These are phyloP conservation scores for Orbilia oligospora DNA, from an alignment of 2,329 filamentous ascomycete species.

Conservation along the genomic window DNA sequence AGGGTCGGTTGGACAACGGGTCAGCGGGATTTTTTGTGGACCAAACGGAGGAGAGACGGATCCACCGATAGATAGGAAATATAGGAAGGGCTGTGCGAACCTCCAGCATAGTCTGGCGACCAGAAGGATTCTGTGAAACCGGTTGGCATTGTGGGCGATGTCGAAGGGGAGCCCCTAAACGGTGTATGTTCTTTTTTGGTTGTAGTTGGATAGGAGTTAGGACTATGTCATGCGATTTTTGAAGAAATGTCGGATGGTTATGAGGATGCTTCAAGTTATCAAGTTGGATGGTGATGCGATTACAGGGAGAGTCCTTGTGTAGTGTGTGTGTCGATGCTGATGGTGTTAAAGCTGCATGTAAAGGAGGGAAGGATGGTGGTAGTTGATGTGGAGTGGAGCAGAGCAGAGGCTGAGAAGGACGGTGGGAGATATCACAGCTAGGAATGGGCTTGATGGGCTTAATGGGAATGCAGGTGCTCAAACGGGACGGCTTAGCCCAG, in stretches of 20 bases:
- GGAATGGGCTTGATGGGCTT: not conserved
- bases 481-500: slow-evolving; percentile 25
- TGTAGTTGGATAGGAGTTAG: slow-evolving; percentile 21
- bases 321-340: slow-evolving; percentile 5
- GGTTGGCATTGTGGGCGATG: slow-evolving; percentile 65
- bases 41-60: slow-evolving; percentile 28
- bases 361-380: slow-evolving; percentile 22
- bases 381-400: slow-evolving; percentile 17
- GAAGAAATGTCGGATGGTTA: slow-evolving; percentile 10
- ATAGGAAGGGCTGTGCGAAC: slow-evolving; percentile 69
- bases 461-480: slow-evolving; percentile 22
- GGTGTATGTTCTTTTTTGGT: not conserved
- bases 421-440: slow-evolving; percentile 16
- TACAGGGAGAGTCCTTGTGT: not conserved
- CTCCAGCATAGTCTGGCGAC: slow-evolving; percentile 97
- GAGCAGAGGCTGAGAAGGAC: slow-evolving; percentile 12
- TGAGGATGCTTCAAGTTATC: not conserved
- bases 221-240: slow-evolving; percentile 44
- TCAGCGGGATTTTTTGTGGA: slow-evolving; percentile 33
- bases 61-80: slow-evolving; percentile 16
- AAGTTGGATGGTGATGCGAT: slow-evolving; percentile 2
- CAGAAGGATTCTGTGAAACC: slow-evolving; percentile 97
- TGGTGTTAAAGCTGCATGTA: not conserved
- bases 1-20: slow-evolving; percentile 36
- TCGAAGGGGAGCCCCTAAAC: slow-evolving; percentile 24